These are phyloP conservation scores for Alternaria novae-zelandiae DNA, from an alignment of 2,329 filamentous ascomycete genomes.

Conservation along the genomic window DNA sequence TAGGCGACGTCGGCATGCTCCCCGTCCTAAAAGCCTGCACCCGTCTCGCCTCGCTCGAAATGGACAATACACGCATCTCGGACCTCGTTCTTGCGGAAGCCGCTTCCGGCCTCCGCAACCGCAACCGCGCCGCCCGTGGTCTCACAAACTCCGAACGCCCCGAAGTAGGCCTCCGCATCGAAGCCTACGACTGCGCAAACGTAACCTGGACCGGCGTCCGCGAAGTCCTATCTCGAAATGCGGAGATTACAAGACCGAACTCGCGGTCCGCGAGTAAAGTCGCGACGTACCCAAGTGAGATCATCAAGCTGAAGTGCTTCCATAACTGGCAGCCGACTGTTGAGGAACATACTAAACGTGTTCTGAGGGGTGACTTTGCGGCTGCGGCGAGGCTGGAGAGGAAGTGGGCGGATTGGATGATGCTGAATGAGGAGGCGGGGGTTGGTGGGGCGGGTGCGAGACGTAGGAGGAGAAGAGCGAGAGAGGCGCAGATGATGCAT, in stretches of 20 bases:
- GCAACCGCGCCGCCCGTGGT: slow-evolving; percentile 58
- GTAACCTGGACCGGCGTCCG: slow-evolving; percentile 92
- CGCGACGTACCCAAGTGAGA: slow-evolving; percentile 72
- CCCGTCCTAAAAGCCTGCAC: slow-evolving; percentile 79
- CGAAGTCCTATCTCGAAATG: slow-evolving; percentile 84
- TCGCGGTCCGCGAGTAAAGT: slow-evolving; percentile 31
- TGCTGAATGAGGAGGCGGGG: slow-evolving; percentile 84
- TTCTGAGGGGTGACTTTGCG: slow-evolving; percentile 75
- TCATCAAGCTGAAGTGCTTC: slow-evolving; percentile 89
- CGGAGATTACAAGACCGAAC: slow-evolving; percentile 67
- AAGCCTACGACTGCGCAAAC: slow-evolving; percentile 89
- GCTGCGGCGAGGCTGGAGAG: slow-evolving; percentile 80
- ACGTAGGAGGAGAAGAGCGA: slow-evolving; percentile 74
- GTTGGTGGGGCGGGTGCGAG: slow-evolving; percentile 68
- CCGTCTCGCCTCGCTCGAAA: slow-evolving; percentile 72
- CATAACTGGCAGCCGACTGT: slow-evolving; percentile 96
- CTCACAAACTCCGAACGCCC: slow-evolving; percentile 40
- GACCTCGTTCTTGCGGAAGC: slow-evolving; percentile 87
- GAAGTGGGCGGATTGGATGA: slow-evolving; percentile 95
- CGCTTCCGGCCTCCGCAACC: slow-evolving; percentile 75
- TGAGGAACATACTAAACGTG: slow-evolving; percentile 88
- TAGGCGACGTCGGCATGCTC: slow-evolving; percentile 84
- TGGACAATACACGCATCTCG: slow-evolving; percentile 93
- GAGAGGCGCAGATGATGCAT: slow-evolving; percentile 81
- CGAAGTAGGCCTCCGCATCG: slow-evolving; percentile 71